Conservation (phyloP, 2,329 filamentous ascomycete species). For the Fusarium compactum region DNA sequence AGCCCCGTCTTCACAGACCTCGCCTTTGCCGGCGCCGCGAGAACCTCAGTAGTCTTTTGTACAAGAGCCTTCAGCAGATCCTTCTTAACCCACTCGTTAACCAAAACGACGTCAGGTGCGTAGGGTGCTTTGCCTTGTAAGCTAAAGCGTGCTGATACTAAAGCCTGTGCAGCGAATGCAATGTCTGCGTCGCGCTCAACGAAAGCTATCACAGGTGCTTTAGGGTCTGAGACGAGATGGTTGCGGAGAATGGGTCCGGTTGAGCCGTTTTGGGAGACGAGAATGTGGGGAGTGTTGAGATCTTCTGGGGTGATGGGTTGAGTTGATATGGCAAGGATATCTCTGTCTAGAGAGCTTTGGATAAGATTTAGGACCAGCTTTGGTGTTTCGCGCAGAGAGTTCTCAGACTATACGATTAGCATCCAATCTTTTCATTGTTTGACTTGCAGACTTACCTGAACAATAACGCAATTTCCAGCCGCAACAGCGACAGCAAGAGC, state of each 20-base stretch:
- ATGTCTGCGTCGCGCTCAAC: constrained; percentile 41
- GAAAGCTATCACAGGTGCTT: constrained; percentile 26
- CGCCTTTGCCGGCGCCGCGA: not conserved
- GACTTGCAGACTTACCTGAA: constrained; percentile 15
- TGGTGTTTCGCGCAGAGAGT: constrained; percentile 20
- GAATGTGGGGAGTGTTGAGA: constrained; percentile 13
- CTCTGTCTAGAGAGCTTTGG: constrained; percentile 18
- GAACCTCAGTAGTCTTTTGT: constrained; percentile 23
- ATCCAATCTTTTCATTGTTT: no score
- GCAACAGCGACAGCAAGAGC: constrained; percentile 30
- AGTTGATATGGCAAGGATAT: constrained; percentile 14
- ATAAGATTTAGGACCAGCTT: constrained; percentile 8
- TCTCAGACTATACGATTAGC: not conserved
- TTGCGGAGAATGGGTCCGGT: not conserved
- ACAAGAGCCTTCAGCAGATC: constrained; percentile 33
- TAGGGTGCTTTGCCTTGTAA: constrained; percentile 35
- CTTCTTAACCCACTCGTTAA: constrained; percentile 44
- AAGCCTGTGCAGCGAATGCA: constrained; percentile 28
- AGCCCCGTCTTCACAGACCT: not conserved
- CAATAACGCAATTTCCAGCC: constrained; percentile 35
- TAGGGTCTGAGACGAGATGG: constrained; percentile 14
- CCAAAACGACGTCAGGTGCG: constrained; percentile 36
- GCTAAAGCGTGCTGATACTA: constrained; percentile 31
- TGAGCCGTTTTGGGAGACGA: constrained; percentile 19
- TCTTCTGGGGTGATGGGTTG: constrained; percentile 6